phyloP scores from a whole-genome alignment of 2,329 filamentous ascomycete species.

The Colletotrichum tamarilloi region DNA sequence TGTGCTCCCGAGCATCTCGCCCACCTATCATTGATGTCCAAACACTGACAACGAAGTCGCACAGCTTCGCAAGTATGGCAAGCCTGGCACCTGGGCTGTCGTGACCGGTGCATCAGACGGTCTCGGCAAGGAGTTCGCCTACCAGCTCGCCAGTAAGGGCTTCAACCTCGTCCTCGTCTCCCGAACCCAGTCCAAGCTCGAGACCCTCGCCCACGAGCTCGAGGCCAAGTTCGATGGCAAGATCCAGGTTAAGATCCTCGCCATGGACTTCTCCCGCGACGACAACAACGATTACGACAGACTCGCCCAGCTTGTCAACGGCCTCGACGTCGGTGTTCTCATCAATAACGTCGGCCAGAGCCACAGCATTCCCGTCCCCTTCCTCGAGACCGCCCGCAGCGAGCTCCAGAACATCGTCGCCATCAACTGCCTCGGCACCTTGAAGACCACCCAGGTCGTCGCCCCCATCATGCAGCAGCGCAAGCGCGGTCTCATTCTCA shows the following conservation, averaged over 20 bases:
- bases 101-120: conserved; percentile 97
- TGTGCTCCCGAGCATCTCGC: conserved; percentile 40
- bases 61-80: conserved; percentile 89
- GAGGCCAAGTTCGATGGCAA: conserved; percentile 72
- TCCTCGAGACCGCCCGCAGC: conserved; percentile 79
- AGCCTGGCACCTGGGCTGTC: conserved; percentile 92
- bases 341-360: conserved; percentile 98
- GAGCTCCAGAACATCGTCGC: conserved; percentile 93
- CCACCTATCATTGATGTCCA: background rate
- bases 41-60: conserved; percentile 35
- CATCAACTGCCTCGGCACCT: conserved; percentile 93
- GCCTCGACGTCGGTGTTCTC: conserved; percentile 85
- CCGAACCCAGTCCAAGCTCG: conserved; percentile 92
- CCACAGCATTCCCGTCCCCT: conserved; percentile 92
- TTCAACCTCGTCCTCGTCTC: conserved; percentile 97
- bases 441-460: conserved; percentile 87
- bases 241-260: conserved; percentile 79
- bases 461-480: conserved; percentile 86
- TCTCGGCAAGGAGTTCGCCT: conserved; percentile 94
- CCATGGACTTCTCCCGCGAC: conserved; percentile 92
- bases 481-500: conserved; percentile 84
- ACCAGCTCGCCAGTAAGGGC: conserved; percentile 88
- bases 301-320: conserved; percentile 74
- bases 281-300: conserved; percentile 82
- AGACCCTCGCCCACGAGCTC: conserved; percentile 80